Evolutionary conservation across 75 land plant species (phyloP), one percentile per base, ranked within the genome.

Genomic region (Selaginella tamariscina): DNA sequence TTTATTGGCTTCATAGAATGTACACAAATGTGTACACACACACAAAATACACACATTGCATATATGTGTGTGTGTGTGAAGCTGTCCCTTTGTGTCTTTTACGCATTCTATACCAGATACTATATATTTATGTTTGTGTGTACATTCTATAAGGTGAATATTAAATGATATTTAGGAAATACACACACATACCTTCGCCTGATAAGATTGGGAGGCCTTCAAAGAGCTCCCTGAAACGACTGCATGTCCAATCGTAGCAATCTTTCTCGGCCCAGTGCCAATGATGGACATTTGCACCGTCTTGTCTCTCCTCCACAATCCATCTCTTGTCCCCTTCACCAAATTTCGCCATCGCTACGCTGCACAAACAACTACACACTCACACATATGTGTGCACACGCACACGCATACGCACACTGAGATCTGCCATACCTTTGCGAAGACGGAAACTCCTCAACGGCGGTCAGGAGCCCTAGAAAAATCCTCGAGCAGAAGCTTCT

Each of bases 211-310:
- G 11, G 59, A 85, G 70, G 32, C 77, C 64, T 54, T 81, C 73
- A 30, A 94, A 83, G 69, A 85, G 86, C 33, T 78, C 65, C 28
- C 71, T 65, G 69, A 94, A 84, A 54, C 84, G 72, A 30, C 31
- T 73, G 20, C 78, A 72, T 30, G 96, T 78, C 91, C 91, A 94
- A 1, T 79, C 84, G 29, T 86, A 73, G 77, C 98, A 94, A 67
- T 94, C 79, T 54, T 83, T 91, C 76, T 94, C 98, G 0, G 91
- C 65, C 98, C 98, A 94, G 84, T 94, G 98, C 98, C 98, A 94
- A 79, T 94, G 86, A 77, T 94, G 98, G 68, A 94, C 98, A 70
- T 94, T 94, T 32, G 91, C 68, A 5, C 98, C 98, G 73, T 94
- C 98, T 0, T 87, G 66, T 27, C 98, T 71, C 28, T 94, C 96